Percentiles rank a stretch among this genome's conserved stretches.
Evolutionary conservation across 2,329 filamentous ascomycete species (phyloP).

Genomic region (Trichophyton benhamiae): DNA sequence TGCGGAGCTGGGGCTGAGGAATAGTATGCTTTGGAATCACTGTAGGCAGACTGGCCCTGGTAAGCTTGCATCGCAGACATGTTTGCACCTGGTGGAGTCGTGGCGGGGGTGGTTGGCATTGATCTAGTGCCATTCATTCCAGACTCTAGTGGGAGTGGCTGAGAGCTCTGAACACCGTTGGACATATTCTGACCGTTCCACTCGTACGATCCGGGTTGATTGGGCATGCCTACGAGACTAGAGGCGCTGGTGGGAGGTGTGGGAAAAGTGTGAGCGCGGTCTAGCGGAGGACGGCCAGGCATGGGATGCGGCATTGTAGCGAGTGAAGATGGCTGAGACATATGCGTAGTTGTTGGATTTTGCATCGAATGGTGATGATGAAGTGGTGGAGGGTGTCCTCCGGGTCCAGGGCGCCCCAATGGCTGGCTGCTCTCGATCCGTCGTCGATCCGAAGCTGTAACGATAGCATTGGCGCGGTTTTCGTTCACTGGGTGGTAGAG

Average conservation of each 20-base stretch:
- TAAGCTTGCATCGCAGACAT: constrained; percentile 65
- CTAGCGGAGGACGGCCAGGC: constrained; percentile 56
- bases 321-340: constrained; percentile 52
- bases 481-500: constrained; percentile 84
- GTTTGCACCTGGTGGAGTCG: constrained; percentile 67
- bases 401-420: constrained; percentile 45
- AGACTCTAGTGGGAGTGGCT: constrained; percentile 71
- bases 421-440: constrained; percentile 52
- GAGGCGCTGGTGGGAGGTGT: constrained; percentile 90
- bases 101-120: constrained; percentile 82
- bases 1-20: constrained; percentile 54
- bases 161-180: constrained; percentile 47
- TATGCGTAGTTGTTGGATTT: constrained; percentile 44
- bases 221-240: constrained; percentile 65
- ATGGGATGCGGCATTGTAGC: constrained; percentile 49
- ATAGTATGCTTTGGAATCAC: constrained; percentile 67
- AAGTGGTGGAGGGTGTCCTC: constrained; percentile 52
- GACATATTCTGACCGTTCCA: constrained; percentile 59
- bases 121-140: constrained; percentile 66
- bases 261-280: constrained; percentile 83
- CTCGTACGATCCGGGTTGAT: constrained; percentile 62
- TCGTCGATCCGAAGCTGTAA: constrained; percentile 68
- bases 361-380: constrained; percentile 56
- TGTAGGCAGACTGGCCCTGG: constrained; percentile 58
- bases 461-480: constrained; percentile 67